Evolutionary conservation across 1,284 basidiomycete species (phyloP).

Genomic region (Blastosporella zonata): DNA sequence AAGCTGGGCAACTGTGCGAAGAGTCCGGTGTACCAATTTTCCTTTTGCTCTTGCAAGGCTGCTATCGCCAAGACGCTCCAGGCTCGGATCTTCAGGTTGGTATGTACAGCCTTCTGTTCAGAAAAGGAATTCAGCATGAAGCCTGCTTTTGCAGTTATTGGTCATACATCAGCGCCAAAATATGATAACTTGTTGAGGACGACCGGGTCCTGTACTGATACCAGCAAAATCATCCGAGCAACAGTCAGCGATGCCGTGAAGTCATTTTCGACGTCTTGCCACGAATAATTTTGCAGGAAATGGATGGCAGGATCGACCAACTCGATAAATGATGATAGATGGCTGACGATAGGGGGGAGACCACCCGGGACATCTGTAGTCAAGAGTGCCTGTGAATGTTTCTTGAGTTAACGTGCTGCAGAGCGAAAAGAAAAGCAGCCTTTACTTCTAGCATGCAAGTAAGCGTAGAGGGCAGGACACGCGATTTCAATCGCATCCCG

Average conservation of each 20-base stretch:
- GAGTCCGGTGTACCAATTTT: slow-evolving; percentile 39
- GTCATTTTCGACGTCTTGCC: slow-evolving; percentile 47
- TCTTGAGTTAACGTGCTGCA: not conserved
- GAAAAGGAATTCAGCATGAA: not conserved
- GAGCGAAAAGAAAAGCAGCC: slow-evolving; percentile 11
- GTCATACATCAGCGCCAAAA: slow-evolving; percentile 31
- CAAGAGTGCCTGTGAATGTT: slow-evolving; percentile 29
- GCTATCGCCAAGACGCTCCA: slow-evolving; percentile 64
- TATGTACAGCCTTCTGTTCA: slow-evolving; percentile 36
- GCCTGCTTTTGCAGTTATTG: not conserved
- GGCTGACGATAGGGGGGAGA: slow-evolving; percentile 12
- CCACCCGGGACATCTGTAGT: slow-evolving; percentile 23
- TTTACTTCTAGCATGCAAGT: slow-evolving; percentile 50
- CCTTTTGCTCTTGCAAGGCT: slow-evolving; percentile 42
- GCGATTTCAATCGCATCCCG: slow-evolving; percentile 49
- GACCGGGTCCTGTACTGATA: slow-evolving; percentile 35
- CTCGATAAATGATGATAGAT: slow-evolving; percentile 29
- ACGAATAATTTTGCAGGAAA: slow-evolving; percentile 49
- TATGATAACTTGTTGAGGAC: slow-evolving; percentile 33
- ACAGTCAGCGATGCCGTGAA: slow-evolving; percentile 50
- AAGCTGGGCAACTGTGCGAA: slow-evolving; percentile 51
- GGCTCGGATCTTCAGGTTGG: slow-evolving; percentile 43
- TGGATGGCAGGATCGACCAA: slow-evolving; percentile 49
- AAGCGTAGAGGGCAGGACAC: slow-evolving; percentile 47
- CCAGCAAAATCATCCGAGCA: slow-evolving; percentile 50